Evolutionary conservation across 768 basidiomycete genomes (phyloP), one percentile per base, ranked within the genome.

Genomic region (Antrodiella citrinella): DNA sequence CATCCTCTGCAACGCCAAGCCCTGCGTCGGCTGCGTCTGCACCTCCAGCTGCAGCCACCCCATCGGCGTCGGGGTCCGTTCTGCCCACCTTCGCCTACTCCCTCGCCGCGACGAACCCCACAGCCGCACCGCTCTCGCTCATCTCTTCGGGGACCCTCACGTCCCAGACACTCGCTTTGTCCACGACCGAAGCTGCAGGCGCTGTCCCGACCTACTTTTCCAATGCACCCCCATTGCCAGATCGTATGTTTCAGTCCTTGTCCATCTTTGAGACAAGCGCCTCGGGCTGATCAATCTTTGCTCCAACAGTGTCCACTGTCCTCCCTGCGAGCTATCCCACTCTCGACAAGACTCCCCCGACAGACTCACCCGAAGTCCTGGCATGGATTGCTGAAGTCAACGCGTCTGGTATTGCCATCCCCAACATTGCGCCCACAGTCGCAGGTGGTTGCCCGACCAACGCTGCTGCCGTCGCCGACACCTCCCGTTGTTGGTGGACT

Each of bases 401-500:
- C 4, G 66, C 68, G 41, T 77, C 80, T 9, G 82, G 82, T 30
- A 57, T 86, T 35, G 42, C 59, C 2, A 82, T 88, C 58, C 86
- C 88, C 5, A 56, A 71, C 62, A 66, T 84, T 53, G 18, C 63
- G 2, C 64, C 66, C 21, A 85, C 70, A n/a, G 55, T 51, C n/a
- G 48, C 56, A 18, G 66, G 65, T 45, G 67, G 70, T 21, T 91
- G 88, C 61, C 62, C 77, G 1, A 72, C 76, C 30, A 86, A 88
- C 61, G 64, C 60, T 0, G 52, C 59, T 5, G 77, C 74, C 1
- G 82, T 77, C 7, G 66, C 70, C 5, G 81, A 86, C 62, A 39
- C 63, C 4, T 67, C 62, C 9, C 71, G 78, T 21, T 87, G 86
- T 66, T 90, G 87, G 87, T 90, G 84, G 86, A 84, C 85, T 10